Evolutionary conservation across 352 stramenopile genomes (phyloP).

Genomic region (Globisporangium camurandrum): DNA sequence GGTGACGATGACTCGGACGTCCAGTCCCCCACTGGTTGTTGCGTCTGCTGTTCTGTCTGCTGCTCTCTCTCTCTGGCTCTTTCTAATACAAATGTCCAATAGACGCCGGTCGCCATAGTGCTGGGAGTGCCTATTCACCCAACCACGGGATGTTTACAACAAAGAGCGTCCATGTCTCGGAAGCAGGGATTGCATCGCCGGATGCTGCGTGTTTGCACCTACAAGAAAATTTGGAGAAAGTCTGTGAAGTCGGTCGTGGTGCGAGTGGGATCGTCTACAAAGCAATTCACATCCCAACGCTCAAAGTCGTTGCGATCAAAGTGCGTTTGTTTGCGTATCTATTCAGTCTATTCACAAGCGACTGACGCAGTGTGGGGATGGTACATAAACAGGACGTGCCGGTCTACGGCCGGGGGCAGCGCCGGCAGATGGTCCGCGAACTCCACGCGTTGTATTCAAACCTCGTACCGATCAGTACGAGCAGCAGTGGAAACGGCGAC

Average conservation of each 20-base stretch:
- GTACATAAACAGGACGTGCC: slow-evolving; percentile 54
- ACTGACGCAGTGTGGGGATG: not conserved
- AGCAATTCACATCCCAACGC: slow-evolving; percentile 85
- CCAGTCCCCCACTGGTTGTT: slow-evolving; percentile 50
- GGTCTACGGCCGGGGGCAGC: slow-evolving; percentile 76
- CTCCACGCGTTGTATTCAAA: slow-evolving; percentile 87
- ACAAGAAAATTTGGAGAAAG: slow-evolving; percentile 78
- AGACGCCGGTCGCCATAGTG: slow-evolving; percentile 54
- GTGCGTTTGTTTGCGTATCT: slow-evolving; percentile 17
- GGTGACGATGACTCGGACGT: slow-evolving; percentile 57
- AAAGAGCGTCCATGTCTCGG: slow-evolving; percentile 73
- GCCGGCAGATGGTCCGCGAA: slow-evolving; percentile 86
- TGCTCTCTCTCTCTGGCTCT: too few species aligned
- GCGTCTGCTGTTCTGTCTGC: too few species aligned
- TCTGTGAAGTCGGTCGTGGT: slow-evolving; percentile 68
- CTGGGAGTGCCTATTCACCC: slow-evolving; percentile 76
- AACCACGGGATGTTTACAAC: slow-evolving; percentile 86
- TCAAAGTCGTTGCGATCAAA: slow-evolving; percentile 89
- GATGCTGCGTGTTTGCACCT: slow-evolving; percentile 69
- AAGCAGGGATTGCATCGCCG: slow-evolving; percentile 79
- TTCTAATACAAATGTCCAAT: too few species aligned
- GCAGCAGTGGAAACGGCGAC: too few species aligned
- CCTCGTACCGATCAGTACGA: slow-evolving; percentile 69
- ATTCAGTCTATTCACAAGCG: too few species aligned
- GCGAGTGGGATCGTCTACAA: slow-evolving; percentile 86